Evolutionary conservation across 768 basidiomycete genomes (phyloP), one percentile per base, ranked within the genome.

Genomic region (Kwoniella sp.): DNA sequence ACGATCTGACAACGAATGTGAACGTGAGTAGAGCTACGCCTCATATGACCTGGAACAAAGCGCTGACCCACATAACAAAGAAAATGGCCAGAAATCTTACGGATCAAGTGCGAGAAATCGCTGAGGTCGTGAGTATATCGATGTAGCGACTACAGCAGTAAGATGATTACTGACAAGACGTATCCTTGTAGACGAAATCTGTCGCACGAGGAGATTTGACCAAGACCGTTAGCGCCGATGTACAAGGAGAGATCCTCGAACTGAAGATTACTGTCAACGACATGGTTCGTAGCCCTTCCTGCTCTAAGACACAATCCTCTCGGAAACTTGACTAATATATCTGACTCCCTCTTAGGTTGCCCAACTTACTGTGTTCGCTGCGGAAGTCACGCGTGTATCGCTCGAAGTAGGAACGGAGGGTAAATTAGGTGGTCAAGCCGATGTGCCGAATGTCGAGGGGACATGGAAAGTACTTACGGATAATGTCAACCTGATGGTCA

Each of bases 361-460:
- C 23, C 82, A 83, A 80, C 67, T 83, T 22, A 77, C 73, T 15
- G 73, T 80, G 5, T 83, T 84, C 72, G 81, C 82, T 11, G 81
- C 82, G 5, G 83, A 84, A 69, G 83, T 84, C 45, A 83, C 82
- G 1, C 75, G 82, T 28, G 95, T 98, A 20, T 89, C 89, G 45
- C 83, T 96, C 69, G 94, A 96, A 79, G 91, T 93, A 78, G 91
- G 90, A 72, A 89, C 87, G 67, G 89, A 93, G 82, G 92, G 92
- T 17, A 91, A 91, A 82, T 83, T 94, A 61, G 92, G 92, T 65
- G 91, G 91, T 51, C 90, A 93, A 79, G 92, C 91, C 0, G 84
- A 88, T 59, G 92, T 95, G 11, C 89, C 90, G 26, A 90, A 92
- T 68, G 91, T 93, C 25, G 89, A 93, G 76, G 92, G 92, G n/a